Evolutionary conservation across 129 eudicot genomes (phyloP).

Genomic region (Flaveria linearis): DNA sequence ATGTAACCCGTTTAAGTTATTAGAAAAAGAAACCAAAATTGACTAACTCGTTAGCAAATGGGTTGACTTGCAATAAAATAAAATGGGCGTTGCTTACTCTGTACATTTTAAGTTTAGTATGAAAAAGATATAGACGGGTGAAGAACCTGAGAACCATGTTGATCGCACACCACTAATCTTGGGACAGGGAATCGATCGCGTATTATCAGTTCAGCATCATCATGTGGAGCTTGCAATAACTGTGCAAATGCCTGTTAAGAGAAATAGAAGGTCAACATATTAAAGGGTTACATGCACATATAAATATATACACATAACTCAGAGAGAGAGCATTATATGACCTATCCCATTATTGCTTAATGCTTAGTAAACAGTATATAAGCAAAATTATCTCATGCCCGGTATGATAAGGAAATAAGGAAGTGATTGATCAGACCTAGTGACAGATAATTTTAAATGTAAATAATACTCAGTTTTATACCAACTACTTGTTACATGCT

Average conservation of each 20-base stretch:
- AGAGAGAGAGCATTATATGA: not conserved
- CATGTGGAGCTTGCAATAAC: slow-evolving; percentile 84
- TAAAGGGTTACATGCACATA: not conserved
- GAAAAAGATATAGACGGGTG: not conserved
- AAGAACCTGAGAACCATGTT: slow-evolving; percentile 94
- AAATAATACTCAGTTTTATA: not conserved
- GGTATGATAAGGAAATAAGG: not conserved
- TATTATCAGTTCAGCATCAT: slow-evolving; percentile 72
- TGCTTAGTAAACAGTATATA: not conserved
- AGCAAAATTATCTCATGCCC: not conserved
- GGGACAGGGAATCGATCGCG: slow-evolving; percentile 91
- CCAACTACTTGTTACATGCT: not conserved
- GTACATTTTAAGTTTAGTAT: not conserved
- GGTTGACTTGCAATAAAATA: not conserved
- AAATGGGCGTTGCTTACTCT: not conserved
- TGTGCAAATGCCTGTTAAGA: slow-evolving; percentile 68
- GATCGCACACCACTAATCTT: slow-evolving; percentile 94
- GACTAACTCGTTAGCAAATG: not conserved
- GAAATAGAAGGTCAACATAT: slow-evolving; percentile 3
- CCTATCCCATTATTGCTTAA: not conserved
- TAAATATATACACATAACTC: not conserved
- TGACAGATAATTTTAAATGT: not conserved
- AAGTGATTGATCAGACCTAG: not conserved
- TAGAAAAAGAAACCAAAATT: not conserved
- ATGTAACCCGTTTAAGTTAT: not conserved